Conservation (phyloP, 2,329 filamentous ascomycete genomes). For the Capronia epimyces region DNA sequence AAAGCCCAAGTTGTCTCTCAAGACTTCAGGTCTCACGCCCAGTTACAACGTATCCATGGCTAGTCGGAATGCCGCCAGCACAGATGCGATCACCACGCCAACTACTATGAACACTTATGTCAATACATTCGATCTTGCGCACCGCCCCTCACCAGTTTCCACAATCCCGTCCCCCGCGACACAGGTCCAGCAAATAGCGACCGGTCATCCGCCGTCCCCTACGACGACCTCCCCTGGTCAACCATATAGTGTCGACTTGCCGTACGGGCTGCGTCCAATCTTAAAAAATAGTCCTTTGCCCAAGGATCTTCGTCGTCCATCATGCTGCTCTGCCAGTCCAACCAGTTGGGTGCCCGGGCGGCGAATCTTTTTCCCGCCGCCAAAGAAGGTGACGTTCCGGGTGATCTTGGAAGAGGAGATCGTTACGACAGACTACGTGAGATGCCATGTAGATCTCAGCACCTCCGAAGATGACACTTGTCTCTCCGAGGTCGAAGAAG, state of each 20-base stretch:
- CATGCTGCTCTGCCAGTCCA: slow-evolving; percentile 35
- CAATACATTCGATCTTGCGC: slow-evolving; percentile 52
- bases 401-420: slow-evolving; percentile 56
- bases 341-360: slow-evolving; percentile 37
- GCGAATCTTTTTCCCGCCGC: slow-evolving; percentile 47
- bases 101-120: slow-evolving; percentile 58
- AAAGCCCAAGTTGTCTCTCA: slow-evolving; percentile 56
- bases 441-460: slow-evolving; percentile 51
- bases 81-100: slow-evolving; percentile 45
- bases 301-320: slow-evolving; percentile 35
- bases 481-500: slow-evolving; percentile 16
- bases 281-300: slow-evolving; percentile 44
- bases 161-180: slow-evolving; percentile 32
- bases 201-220: slow-evolving; percentile 27
- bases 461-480: slow-evolving; percentile 23
- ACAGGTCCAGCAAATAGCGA: slow-evolving; percentile 7
- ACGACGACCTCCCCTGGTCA: slow-evolving; percentile 16
- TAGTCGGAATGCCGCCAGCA: slow-evolving; percentile 30
- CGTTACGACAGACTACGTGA: slow-evolving; percentile 50
- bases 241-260: slow-evolving; percentile 38
- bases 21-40: slow-evolving; percentile 49
- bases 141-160: slow-evolving; percentile 36
- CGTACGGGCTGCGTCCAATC: slow-evolving; percentile 43
- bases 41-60: slow-evolving; percentile 52
- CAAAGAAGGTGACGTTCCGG: slow-evolving; percentile 55